These are phyloP conservation scores for Fusarium sp. DNA, from an alignment of 2,329 filamentous ascomycete genomes.

Conservation along the genomic window DNA sequence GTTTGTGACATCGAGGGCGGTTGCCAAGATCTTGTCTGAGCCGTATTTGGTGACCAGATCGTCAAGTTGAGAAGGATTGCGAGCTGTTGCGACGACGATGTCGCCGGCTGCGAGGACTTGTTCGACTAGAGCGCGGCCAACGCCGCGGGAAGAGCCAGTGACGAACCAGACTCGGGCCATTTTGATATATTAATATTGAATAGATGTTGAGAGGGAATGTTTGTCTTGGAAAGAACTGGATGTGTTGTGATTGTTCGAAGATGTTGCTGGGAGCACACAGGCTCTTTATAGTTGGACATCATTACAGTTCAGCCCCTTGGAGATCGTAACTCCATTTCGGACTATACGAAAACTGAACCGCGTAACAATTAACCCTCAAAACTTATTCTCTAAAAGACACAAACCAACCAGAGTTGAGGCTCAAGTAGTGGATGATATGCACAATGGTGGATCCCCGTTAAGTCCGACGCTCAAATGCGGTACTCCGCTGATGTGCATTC, in stretches of 20 bases:
- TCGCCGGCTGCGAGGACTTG: slow-evolving; percentile 54
- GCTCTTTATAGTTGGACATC: not conserved
- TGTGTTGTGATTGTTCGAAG: not conserved
- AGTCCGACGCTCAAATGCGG: not conserved
- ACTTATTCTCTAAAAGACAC: too few species aligned
- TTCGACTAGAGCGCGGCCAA: slow-evolving; percentile 56
- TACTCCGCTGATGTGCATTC: not conserved
- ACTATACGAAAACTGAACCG: accelerated
- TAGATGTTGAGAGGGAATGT: not conserved
- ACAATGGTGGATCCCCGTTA: not conserved
- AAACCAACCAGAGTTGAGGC: not conserved
- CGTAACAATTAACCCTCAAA: not conserved
- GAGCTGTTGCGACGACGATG: slow-evolving; percentile 58
- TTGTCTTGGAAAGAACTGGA: too few species aligned
- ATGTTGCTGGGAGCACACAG: not conserved
- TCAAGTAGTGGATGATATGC: not conserved
- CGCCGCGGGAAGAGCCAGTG: slow-evolving; percentile 60
- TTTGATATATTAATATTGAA: not conserved
- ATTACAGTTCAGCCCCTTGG: too few species aligned
- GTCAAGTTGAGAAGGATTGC: slow-evolving; percentile 51
- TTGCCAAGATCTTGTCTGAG: slow-evolving; percentile 57
- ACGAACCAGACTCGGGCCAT: slow-evolving; percentile 57
- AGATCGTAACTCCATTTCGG: not conserved
- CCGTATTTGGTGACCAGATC: slow-evolving; percentile 53
- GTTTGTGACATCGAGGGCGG: slow-evolving; percentile 61